phyloP scores from a whole-genome alignment of 805 yeast species.

The Sugiyamaella lignohabitans region DNA sequence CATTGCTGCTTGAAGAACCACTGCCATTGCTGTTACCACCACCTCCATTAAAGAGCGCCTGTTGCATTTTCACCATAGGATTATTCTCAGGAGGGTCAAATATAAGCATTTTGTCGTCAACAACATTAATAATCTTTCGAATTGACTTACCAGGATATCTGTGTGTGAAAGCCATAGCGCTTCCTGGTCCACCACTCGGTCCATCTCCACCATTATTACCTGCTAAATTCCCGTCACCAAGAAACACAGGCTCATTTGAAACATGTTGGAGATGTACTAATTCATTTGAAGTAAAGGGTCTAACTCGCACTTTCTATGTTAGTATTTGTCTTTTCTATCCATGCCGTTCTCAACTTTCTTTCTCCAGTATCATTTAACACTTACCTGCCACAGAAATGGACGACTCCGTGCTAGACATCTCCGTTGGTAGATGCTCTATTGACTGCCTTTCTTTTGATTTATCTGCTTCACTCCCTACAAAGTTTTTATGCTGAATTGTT shows the following conservation, averaged over 20 bases:
- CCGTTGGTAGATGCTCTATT: too few relatives aligned
- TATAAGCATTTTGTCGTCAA: constrained; percentile 77
- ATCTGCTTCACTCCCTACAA: too few relatives aligned
- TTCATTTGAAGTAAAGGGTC: constrained; percentile 72
- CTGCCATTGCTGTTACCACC: constrained; percentile 27
- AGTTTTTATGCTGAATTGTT: too few relatives aligned
- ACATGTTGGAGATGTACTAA: constrained; percentile 39
- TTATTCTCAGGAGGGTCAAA: constrained; percentile 78
- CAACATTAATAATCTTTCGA: constrained; percentile 67
- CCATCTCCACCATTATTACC: constrained; percentile 10
- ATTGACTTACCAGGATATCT: constrained; percentile 38
- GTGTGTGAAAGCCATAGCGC: constrained; percentile 9
- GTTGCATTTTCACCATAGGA: constrained; percentile 50
- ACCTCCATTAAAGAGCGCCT: constrained; percentile 26
- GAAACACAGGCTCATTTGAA: constrained; percentile 38
- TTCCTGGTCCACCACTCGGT: too few relatives aligned
- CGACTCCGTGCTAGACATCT: too few relatives aligned
- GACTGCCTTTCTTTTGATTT: too few relatives aligned
- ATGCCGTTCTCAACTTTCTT: too few relatives aligned
- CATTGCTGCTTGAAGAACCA: constrained; percentile 4
- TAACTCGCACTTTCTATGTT: constrained; percentile 46
- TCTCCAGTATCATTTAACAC: too few relatives aligned
- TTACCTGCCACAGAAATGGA: too few relatives aligned
- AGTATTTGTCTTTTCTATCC: background rate
- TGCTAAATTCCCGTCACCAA: constrained; percentile 51